Evolutionary conservation across 345 rosid genomes (phyloP).

Genomic region (Sonneratia caseolaris): DNA sequence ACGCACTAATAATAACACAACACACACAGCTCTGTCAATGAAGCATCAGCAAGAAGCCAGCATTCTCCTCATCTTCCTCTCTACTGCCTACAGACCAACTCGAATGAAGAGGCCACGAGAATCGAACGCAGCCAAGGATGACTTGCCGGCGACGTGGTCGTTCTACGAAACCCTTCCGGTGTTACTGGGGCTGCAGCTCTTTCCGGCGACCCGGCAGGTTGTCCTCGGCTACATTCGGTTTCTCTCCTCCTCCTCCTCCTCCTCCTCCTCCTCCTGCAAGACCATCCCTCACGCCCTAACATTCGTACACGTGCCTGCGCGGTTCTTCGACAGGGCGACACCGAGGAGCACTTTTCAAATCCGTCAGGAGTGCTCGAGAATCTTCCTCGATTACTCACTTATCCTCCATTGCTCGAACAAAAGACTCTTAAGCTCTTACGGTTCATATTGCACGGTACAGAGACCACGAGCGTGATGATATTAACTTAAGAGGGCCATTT

Average conservation of each 20-base stretch:
- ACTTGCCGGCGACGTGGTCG: background rate
- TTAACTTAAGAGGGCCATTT: too few relatives aligned
- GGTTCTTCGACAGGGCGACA: background rate
- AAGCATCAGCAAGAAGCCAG: too few relatives aligned
- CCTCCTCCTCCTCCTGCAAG: background rate
- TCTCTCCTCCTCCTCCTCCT: slow-evolving; percentile 2
- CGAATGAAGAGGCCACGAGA: background rate
- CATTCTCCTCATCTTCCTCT: background rate
- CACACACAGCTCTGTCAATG: background rate
- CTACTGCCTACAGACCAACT: too few relatives aligned
- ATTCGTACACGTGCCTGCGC: background rate
- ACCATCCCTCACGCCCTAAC: background rate
- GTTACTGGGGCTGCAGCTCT: background rate
- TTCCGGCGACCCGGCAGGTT: background rate
- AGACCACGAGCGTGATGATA: background rate
- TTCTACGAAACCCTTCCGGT: background rate
- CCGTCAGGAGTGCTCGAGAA: too few relatives aligned
- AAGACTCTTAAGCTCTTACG: too few relatives aligned
- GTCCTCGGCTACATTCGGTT: slow-evolving; percentile 3
- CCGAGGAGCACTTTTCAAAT: background rate
- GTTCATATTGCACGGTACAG: too few relatives aligned
- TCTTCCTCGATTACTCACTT: too few relatives aligned
- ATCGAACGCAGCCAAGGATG: slow-evolving; percentile 11
- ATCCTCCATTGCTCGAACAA: too few relatives aligned
- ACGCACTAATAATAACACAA: background rate